These are phyloP conservation scores for Elsinoe arachidis DNA, from an alignment of 2,329 filamentous ascomycete genomes.

Conservation along the genomic window DNA sequence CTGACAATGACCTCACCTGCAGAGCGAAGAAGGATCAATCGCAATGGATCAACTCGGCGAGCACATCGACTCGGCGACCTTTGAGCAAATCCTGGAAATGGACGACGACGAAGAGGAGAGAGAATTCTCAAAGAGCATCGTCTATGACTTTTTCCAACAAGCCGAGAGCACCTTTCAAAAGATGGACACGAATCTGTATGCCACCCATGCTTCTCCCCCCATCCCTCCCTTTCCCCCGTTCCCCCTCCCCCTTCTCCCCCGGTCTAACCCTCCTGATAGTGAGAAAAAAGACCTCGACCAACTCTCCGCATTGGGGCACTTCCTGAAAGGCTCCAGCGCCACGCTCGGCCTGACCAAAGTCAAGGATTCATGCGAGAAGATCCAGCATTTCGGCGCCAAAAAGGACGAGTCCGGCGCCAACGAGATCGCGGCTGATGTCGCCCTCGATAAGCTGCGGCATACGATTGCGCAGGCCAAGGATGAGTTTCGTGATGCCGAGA, in stretches of 20 bases:
- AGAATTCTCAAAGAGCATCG: constrained; percentile 83
- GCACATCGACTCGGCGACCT: constrained; percentile 69
- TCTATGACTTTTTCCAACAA: constrained; percentile 88
- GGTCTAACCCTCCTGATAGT: constrained; percentile 37
- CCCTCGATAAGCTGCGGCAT: constrained; percentile 59
- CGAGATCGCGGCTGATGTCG: constrained; percentile 58
- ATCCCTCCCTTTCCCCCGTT: not conserved
- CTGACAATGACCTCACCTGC: not conserved
- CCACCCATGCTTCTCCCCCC: too few species aligned
- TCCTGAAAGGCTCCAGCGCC: constrained; percentile 93
- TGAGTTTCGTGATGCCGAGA: constrained; percentile 68
- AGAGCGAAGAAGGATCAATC: constrained; percentile 41
- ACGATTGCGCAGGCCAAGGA: constrained; percentile 63
- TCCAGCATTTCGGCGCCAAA: constrained; percentile 80
- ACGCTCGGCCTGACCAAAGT: constrained; percentile 87
- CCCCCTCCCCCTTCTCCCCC: not conserved
- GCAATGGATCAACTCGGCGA: constrained; percentile 59
- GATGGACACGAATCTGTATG: constrained; percentile 72
- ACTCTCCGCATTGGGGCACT: constrained; percentile 82
- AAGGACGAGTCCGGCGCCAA: constrained; percentile 69
- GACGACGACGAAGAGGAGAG: constrained; percentile 79
- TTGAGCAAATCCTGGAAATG: constrained; percentile 96
- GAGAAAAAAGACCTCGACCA: constrained; percentile 58
- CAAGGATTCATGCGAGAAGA: constrained; percentile 89
- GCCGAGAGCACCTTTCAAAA: constrained; percentile 75